Evolutionary conservation across 2,329 filamentous ascomycete genomes (phyloP), one percentile per base, ranked within the genome.

Genomic region (Trichoderma sp.): DNA sequence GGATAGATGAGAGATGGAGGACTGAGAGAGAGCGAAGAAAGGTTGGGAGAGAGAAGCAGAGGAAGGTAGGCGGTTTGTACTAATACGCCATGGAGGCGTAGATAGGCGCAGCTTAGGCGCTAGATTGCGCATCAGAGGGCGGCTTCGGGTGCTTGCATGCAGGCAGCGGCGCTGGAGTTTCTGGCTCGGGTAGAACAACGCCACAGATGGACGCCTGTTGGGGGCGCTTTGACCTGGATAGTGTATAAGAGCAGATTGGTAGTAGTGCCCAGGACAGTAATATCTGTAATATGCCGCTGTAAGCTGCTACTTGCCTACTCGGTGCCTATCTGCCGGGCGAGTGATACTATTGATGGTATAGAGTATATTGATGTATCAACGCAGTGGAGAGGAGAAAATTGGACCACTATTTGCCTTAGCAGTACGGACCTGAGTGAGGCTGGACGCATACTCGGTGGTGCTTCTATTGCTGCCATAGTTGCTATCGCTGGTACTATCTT

Each of bases 81-180:
- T 34, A 34, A 28, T 30, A 55, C 16, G 52, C 49, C 26, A 18
- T 52, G 14, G 28, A 37, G 28, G n/a, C 39, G 39, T 43, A 43
- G 39, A 18, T 32, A 49, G 28, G 46, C 32, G 49, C 32, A 61
- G 14, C 39, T 46, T 59, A 46, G 26, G 59, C 28, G 46, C 58
- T 54, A 51, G 34, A 61, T 28, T n/a, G 46, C 66, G 49, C 28
- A 54, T 54, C 32, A 37, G 51, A 65, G 49, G 52, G 54, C n/a
- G 26, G 61, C 51, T 55, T 56, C 61, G 52, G 61, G 61, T 55
- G 56, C 61, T 65, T 65, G 3, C 61, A 65, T 46, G 52, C 61
- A 56, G 61, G 52, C 61, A 51, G 61, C 34, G 61, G 24, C 24
- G 26, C n/a, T 46, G 61, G 34, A 46, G 43, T 46, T 13, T 65